A percentile compares a stretch with the other conserved stretches of the same genome.
These are phyloP conservation scores for Kodamaea fungicola DNA, from an alignment of 1,139 yeast genomes.

Conservation along the genomic window DNA sequence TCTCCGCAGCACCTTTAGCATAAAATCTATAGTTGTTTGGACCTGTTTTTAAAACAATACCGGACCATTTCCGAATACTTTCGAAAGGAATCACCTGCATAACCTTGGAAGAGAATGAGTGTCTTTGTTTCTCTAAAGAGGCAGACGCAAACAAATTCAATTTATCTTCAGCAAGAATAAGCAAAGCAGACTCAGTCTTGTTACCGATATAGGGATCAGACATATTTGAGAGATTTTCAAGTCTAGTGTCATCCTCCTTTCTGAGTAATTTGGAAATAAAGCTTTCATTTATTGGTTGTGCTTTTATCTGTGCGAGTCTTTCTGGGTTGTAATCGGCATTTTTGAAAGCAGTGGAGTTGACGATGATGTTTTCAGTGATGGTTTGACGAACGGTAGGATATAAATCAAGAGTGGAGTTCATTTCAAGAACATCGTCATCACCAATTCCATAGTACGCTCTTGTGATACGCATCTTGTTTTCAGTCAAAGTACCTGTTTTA, in stretches of 20 bases:
- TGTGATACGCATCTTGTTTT: conserved; percentile 87
- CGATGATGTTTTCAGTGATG: conserved; percentile 52
- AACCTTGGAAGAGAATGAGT: conserved; percentile 34
- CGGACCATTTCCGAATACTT: conserved; percentile 91
- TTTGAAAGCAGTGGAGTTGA: conserved; percentile 90
- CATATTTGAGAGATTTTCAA: conserved; percentile 12
- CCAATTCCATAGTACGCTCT: conserved; percentile 58
- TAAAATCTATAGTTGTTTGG: conserved; percentile 55
- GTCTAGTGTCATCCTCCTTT: conserved; percentile 9
- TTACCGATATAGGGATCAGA: conserved; percentile 78
- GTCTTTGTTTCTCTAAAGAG: conserved; percentile 39
- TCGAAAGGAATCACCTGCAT: conserved; percentile 87
- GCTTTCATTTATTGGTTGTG: conserved; percentile 29
- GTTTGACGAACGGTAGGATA: not conserved
- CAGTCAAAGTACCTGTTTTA: conserved; percentile 95
- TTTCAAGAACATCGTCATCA: conserved; percentile 3
- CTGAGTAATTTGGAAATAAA: conserved; percentile 15
- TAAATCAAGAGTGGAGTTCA: not conserved
- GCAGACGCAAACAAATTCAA: conserved; percentile 43
- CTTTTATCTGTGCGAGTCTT: conserved; percentile 24
- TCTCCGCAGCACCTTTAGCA: conserved; percentile 94
- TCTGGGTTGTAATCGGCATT: conserved; percentile 46
- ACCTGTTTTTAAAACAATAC: conserved; percentile 55
- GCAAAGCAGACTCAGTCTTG: conserved; percentile 89
- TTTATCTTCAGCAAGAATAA: conserved; percentile 60